Evolutionary conservation across 129 eudicot species (phyloP).

Genomic region (Gnaphalium uliginosum): DNA sequence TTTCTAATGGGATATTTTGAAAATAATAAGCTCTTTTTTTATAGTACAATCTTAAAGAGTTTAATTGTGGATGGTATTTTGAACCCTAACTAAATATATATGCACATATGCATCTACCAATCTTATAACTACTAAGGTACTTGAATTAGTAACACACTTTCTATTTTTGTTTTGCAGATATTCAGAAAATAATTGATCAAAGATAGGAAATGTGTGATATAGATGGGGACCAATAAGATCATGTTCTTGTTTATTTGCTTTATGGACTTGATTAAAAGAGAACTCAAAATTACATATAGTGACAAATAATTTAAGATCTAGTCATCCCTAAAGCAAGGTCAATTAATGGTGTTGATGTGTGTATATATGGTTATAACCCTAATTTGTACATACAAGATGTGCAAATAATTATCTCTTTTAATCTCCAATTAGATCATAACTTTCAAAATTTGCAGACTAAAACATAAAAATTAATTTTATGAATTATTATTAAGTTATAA

Average conservation of each 20-base stretch:
- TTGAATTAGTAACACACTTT: not conserved
- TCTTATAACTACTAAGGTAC: not conserved
- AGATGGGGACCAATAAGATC: conserved; percentile 14
- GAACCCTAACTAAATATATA: no score
- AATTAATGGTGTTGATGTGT: not conserved
- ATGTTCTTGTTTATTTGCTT: not conserved
- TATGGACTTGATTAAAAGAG: not conserved
- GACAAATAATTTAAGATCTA: conserved; percentile 8
- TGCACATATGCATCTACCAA: not conserved
- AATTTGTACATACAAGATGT: conserved; percentile 5
- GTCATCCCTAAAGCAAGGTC: not conserved
- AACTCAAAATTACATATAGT: not conserved
- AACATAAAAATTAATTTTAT: no score
- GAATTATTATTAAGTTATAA: no score
- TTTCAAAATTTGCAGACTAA: no score
- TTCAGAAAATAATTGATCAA: conserved; percentile 10
- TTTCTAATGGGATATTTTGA: conserved; percentile 4
- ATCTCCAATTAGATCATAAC: no score
- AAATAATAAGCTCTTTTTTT: not conserved
- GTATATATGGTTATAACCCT: not conserved
- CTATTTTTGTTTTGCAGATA: not conserved
- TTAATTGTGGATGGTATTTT: not conserved
- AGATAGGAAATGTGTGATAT: not conserved
- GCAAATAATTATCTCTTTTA: not conserved
- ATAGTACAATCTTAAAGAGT: not conserved